These are phyloP conservation scores for Dittrichia graveolens DNA, from an alignment of 129 eudicot genomes.

Conservation along the genomic window DNA sequence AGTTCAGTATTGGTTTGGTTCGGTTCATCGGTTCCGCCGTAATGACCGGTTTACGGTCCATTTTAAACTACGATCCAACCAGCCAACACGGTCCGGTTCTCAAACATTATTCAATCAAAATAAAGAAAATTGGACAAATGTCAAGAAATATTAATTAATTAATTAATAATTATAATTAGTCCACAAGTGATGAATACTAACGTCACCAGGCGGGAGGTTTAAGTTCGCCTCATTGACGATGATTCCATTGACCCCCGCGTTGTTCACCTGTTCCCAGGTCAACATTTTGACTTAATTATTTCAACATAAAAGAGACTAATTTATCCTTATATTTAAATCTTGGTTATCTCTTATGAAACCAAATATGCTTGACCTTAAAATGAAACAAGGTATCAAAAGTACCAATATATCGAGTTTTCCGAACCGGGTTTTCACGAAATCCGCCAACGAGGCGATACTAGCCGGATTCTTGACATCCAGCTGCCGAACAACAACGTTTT, in stretches of 20 bases:
- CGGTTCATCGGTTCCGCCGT: no score
- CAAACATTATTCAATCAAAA: no score
- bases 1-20: no score
- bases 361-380: background rate
- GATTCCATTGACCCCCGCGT: slow-evolving; percentile 32
- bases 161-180: background rate
- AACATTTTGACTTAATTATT: background rate
- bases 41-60: no score
- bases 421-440: slow-evolving; percentile 18
- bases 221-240: slow-evolving; percentile 25
- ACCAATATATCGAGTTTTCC: slow-evolving; percentile 39
- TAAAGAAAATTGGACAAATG: no score
- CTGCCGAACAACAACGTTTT: slow-evolving; percentile 24
- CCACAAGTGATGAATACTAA: background rate
- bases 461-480: slow-evolving; percentile 21
- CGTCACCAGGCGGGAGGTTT: slow-evolving; percentile 25
- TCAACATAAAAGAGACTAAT: background rate
- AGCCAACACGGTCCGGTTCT: no score
- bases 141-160: background rate
- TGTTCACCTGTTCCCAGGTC: slow-evolving; percentile 29
- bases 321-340: background rate
- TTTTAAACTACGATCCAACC: no score
- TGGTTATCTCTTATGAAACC: background rate
- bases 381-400: background rate
- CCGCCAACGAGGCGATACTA: slow-evolving; percentile 25